phyloP scores from a whole-genome alignment of 2,329 filamentous ascomycete genomes.

The Colletotrichum sp. region DNA sequence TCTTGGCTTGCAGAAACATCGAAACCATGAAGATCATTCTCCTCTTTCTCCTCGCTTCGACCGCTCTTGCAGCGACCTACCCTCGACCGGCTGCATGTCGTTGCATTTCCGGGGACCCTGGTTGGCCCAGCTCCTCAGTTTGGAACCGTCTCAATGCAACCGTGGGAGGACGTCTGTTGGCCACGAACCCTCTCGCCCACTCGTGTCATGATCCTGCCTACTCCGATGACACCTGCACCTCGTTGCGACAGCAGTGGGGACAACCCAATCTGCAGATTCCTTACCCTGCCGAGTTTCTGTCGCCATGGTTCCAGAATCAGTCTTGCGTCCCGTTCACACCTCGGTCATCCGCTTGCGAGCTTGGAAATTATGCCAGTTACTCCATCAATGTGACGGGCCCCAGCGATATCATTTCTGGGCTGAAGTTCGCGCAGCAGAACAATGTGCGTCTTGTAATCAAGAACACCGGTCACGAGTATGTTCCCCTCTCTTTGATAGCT shows the following conservation, averaged over 20 bases:
- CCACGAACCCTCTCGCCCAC: neutral
- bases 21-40: neutral
- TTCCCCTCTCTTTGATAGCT: neutral
- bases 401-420: no score
- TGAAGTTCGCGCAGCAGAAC: no score
- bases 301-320: neutral
- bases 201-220: neutral
- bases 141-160: neutral
- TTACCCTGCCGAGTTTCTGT: neutral
- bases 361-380: no score
- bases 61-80: neutral
- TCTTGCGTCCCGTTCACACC: no score
- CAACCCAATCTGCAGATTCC: constrained; percentile 39
- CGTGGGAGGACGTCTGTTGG: neutral
- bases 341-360: no score
- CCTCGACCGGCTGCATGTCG: neutral
- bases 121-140: neutral
- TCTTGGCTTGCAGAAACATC: neutral
- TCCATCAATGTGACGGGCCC: no score
- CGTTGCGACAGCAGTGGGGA: constrained; percentile 46
- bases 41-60: neutral
- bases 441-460: no score
- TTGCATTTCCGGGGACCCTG: neutral
- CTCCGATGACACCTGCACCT: constrained; percentile 25
- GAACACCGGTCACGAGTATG: no score